These are phyloP conservation scores for Boletales sp. DNA, from an alignment of 768 basidiomycete genomes.

Conservation along the genomic window DNA sequence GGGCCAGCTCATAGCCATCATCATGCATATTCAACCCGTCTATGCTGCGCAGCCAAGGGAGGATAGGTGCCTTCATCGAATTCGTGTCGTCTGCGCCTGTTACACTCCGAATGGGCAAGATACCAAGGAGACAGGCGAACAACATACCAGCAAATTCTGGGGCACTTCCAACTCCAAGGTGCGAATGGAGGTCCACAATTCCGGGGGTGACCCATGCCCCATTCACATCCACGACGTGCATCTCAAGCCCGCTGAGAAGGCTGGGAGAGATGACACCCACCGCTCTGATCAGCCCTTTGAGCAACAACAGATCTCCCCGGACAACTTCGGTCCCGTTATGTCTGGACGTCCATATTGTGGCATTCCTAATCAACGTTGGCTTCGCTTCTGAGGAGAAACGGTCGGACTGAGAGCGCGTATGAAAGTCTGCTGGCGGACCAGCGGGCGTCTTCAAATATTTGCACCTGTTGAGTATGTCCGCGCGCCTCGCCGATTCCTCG, in stretches of 20 bases:
- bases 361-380: constrained; percentile 66
- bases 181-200: constrained; percentile 48
- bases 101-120: constrained; percentile 1
- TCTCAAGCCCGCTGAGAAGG: constrained; percentile 16
- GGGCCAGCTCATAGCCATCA: constrained; percentile 35
- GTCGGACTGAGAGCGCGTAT: constrained; percentile 53
- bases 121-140: background rate
- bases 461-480: constrained; percentile 41
- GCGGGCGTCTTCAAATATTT: constrained; percentile 37
- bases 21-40: constrained; percentile 48
- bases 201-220: constrained; percentile 84
- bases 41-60: constrained; percentile 57
- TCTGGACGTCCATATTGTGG: constrained; percentile 79
- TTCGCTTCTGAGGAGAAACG: constrained; percentile 62
- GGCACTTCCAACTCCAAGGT: constrained; percentile 40
- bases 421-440: constrained; percentile 46
- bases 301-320: constrained; percentile 63
- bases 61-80: constrained; percentile 52
- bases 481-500: constrained; percentile 9
- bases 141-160: constrained; percentile 31
- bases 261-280: constrained; percentile 45
- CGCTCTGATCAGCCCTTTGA: constrained; percentile 62
- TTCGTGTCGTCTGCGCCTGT: constrained; percentile 52
- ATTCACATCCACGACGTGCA: constrained; percentile 54
- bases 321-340: constrained; percentile 66